Base-by-base conservation (phyloP, 306 rosid species). In the Cajanus cajan region DNA sequence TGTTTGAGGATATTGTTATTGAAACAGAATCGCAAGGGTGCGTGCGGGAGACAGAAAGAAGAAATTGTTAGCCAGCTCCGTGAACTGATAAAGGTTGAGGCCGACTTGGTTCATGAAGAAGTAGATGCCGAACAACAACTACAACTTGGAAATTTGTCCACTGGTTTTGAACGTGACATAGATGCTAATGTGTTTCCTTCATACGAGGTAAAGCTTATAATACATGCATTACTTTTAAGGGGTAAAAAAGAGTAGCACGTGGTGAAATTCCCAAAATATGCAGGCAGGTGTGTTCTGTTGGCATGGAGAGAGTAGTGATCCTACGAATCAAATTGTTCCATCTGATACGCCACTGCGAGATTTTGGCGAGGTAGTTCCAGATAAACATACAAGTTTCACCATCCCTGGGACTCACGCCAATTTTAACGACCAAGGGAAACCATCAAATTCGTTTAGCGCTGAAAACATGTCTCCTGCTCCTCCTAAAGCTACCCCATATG, bases 11-110 rank as follows among this genome's bases (percentile, higher is more conserved):
- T 85, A 22, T 59, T 84, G 84, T 91, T 82, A 68, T 89, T 87
- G 84, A 68, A 78, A 71, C 90, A 91, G 97, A 85, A 89, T 74
- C 89, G 88, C 2, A 89, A 89, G 76, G 85, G 89, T 81, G 82
- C 87, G 43, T 89, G 92, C 71, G 92, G 97, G 16, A 85, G 50
- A 37, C 84, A 88, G 82, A 91, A 78, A 85, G 94, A 89, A 43
- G 92, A 91, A 50, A 82, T 88, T 70, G 76, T 88, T 36, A 16
- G 47, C 68, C 97, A 91, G 85, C 94, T 91, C 48, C 85, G 90
- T 9, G 61, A 75, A 19, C 82, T 89, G 21, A 86, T 85, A 24
- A 88, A 83, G 83, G 69, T 44, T 9, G 97, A 88, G 77, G 87
- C 85, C 1, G 10, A 18, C 66, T 61, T 44, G 10, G 37, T 37